Evolutionary conservation across 768 basidiomycete genomes (phyloP).

Genomic region (Strobilomyces dryophilus): DNA sequence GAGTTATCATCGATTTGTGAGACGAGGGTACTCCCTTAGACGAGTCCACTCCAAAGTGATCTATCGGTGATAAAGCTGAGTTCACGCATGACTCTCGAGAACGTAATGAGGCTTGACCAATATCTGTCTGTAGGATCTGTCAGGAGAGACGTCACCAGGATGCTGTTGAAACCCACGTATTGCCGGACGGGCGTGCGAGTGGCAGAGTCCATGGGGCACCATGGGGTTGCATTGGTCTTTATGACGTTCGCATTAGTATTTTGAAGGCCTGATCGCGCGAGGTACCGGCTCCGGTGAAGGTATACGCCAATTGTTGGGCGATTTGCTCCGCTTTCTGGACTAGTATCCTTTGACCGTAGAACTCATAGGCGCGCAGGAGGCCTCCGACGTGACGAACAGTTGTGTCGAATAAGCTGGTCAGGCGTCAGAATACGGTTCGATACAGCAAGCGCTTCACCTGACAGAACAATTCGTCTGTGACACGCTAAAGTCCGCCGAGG

Average conservation of each 20-base stretch:
- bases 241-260: neutral
- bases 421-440: too few species aligned
- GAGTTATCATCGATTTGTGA: slow-evolving; percentile 60
- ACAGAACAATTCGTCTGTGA: slow-evolving; percentile 45
- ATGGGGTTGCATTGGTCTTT: slow-evolving; percentile 36
- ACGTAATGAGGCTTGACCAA: slow-evolving; percentile 29
- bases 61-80: slow-evolving; percentile 24
- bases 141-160: neutral
- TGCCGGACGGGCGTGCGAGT: slow-evolving; percentile 27
- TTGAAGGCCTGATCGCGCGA: neutral
- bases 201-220: slow-evolving; percentile 34
- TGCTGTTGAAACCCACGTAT: slow-evolving; percentile 7
- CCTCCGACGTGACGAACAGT: slow-evolving; percentile 73
- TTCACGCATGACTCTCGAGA: neutral
- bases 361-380: slow-evolving; percentile 63
- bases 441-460: slow-evolving; percentile 29
- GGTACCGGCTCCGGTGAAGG: slow-evolving; percentile 52
- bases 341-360: slow-evolving; percentile 50
- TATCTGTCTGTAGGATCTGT: slow-evolving; percentile 38
- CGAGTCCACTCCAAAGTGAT: slow-evolving; percentile 57
- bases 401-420: slow-evolving; percentile 55
- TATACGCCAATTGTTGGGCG: slow-evolving; percentile 58
- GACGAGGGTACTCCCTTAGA: slow-evolving; percentile 58
- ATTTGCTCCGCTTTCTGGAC: slow-evolving; percentile 60
- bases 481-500: slow-evolving; percentile 47